These are phyloP conservation scores for Entophlyctis luteolus DNA, from an alignment of 192 early-diverging fungal species.

Conservation along the genomic window DNA sequence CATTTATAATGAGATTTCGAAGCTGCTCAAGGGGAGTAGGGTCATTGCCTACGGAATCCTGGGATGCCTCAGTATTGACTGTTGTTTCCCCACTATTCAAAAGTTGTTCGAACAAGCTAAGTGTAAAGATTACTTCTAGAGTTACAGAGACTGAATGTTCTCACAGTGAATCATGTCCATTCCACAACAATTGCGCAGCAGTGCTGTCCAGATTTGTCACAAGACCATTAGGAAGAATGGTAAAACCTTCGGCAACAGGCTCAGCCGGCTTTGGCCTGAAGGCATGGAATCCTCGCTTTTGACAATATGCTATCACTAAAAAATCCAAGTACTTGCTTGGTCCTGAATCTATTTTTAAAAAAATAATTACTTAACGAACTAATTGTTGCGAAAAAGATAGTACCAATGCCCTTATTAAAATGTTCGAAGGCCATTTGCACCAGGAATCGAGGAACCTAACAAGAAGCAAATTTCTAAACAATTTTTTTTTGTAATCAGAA, in stretches of 20 bases:
- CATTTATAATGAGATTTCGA: conserved; percentile 1
- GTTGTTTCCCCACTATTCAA: neutral
- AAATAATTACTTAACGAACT: neutral
- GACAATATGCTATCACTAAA: conserved; percentile 6
- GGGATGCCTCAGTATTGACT: neutral
- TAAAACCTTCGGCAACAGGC: neutral
- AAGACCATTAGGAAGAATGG: conserved; percentile 2
- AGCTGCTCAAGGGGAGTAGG: neutral
- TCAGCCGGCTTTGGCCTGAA: no score
- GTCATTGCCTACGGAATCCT: neutral
- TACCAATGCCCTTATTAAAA: neutral
- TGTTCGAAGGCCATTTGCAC: conserved; percentile 1
- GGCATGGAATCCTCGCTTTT: neutral
- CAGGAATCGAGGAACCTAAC: conserved; percentile 5
- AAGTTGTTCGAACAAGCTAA: neutral
- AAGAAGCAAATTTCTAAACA: no score
- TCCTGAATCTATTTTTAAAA: neutral
- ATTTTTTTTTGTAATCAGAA: neutral
- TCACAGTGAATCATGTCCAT: neutral
- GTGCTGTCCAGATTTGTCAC: neutral
- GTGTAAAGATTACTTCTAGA: no score
- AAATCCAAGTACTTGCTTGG: conserved; percentile 2
- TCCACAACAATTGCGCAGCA: neutral
- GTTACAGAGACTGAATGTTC: no score
- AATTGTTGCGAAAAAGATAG: neutral